phyloP scores from a whole-genome alignment of 306 rosid genomes.

The Vigna radiata region DNA sequence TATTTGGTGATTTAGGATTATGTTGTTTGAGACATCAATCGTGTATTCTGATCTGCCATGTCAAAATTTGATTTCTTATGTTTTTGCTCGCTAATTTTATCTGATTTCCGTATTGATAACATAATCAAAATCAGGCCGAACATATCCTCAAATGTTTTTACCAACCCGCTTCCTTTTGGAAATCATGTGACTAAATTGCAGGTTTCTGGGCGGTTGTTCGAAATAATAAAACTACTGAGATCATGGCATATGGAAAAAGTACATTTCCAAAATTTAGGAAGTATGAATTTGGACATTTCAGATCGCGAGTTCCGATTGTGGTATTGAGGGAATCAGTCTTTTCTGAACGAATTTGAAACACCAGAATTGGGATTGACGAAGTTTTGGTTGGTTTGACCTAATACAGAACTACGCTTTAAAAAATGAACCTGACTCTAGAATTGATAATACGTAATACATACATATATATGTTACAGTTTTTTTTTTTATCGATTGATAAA shows the following conservation, averaged over 20 bases:
- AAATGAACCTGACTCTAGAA: neutral
- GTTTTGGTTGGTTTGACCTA: neutral
- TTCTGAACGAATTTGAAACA: neutral
- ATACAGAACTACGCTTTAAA: neutral
- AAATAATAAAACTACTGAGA: no score
- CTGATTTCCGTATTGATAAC: neutral
- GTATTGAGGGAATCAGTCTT: neutral
- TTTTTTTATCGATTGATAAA: no score
- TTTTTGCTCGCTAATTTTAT: neutral
- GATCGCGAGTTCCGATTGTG: neutral
- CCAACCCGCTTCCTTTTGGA: neutral
- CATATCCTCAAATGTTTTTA: neutral
- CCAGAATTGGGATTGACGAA: neutral
- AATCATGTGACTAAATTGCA: neutral
- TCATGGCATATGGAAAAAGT: neutral
- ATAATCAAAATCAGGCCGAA: neutral
- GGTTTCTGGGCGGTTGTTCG: neutral
- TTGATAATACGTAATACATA: no score
- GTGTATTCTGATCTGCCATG: slow-evolving; percentile 38
- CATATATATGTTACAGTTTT: no score
- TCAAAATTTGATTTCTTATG: slow-evolving; percentile 30
- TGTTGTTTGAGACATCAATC: slow-evolving; percentile 50
- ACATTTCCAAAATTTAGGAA: neutral
- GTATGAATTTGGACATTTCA: neutral
- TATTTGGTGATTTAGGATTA: slow-evolving; percentile 43